phyloP scores from a whole-genome alignment of 768 basidiomycete species.

The Macrocybe gigantea region DNA sequence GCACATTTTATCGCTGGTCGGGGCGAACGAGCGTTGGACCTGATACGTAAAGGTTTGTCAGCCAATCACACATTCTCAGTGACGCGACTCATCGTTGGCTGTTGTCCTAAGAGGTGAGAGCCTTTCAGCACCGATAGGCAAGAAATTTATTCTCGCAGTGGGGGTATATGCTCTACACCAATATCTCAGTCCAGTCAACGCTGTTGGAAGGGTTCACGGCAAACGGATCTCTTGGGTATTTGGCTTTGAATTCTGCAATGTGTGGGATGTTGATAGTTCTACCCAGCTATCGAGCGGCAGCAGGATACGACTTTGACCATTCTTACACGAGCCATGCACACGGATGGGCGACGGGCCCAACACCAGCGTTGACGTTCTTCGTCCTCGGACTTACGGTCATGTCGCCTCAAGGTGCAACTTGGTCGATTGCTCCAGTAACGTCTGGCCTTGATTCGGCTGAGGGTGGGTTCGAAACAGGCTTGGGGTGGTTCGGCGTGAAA shows the following conservation, averaged over 20 bases:
- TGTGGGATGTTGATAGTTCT: not conserved
- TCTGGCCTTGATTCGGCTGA: conserved; percentile 34
- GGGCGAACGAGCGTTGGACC: conserved; percentile 39
- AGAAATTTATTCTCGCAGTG: conserved; percentile 18
- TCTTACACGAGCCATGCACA: conserved; percentile 43
- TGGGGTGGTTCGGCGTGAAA: conserved; percentile 39
- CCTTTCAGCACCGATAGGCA: not conserved
- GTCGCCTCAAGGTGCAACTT: conserved; percentile 32
- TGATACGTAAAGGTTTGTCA: conserved; percentile 27
- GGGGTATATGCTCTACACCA: conserved; percentile 46
- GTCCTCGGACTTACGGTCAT: conserved; percentile 38
- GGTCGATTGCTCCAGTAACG: conserved; percentile 38
- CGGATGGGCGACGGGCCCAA: conserved; percentile 45
- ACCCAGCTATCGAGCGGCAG: conserved; percentile 38
- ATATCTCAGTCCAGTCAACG: conserved; percentile 32
- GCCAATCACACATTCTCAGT: not conserved
- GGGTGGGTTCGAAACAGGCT: conserved; percentile 39
- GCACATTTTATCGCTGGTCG: conserved; percentile 43
- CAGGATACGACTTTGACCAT: conserved; percentile 41
- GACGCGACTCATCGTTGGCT: not conserved
- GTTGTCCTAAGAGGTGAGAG: conserved; percentile 8
- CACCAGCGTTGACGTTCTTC: conserved; percentile 41
- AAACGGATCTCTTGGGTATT: conserved; percentile 39
- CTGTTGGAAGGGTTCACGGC: conserved; percentile 42
- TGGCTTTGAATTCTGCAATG: conserved; percentile 1